Evolutionary conservation across 2,329 filamentous ascomycete species (phyloP), one percentile per base, ranked within the genome.

Genomic region (Davidsoniella eucalypti): DNA sequence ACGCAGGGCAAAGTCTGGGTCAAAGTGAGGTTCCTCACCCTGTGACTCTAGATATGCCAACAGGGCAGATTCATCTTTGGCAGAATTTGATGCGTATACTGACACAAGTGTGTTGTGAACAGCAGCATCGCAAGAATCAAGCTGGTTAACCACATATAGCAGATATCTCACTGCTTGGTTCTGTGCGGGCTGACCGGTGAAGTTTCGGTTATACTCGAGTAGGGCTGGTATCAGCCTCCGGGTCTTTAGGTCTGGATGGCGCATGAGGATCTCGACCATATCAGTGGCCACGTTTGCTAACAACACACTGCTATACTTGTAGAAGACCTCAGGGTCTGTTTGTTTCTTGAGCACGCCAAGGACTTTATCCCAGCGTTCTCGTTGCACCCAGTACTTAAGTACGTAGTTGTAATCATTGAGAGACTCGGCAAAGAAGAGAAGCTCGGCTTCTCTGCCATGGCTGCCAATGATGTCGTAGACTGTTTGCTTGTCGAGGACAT

Each of bases 51-150:
- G 79, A 61, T 98, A 98, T 5, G 82, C 76, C 39, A 96, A 74
- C 1, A 98, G 75, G 0, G 83, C 84, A 0, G 84, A 80, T 66
- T 98, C 92, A 51, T 94, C 87, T 51, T 77, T 74, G 2, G 85
- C 87, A 2, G 82, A 71, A 57, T 92, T 82, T 0, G 88, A 87
- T 3, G 92, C 92, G 62, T 95, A 94, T 47, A 98, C 90, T 7
- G 90, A 94, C 45, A 98, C 86, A 5, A 98, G 76, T 0, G 92
- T 96, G 63, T 98, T 98, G 68, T 98, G 92, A 9, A 98, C 82
- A 2, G 92, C 90, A 2, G 92, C 80, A 59, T 90, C 75, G 53
- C 81, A 74, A 49, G 87, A 82, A 62, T 83, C 73, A 59, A 88
- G 73, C 67, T 90, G 77, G 67, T 94, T 88, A 59, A 98, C 88